Base-by-base conservation (phyloP, 768 basidiomycete species). In the Heimioporus sp. region DNA sequence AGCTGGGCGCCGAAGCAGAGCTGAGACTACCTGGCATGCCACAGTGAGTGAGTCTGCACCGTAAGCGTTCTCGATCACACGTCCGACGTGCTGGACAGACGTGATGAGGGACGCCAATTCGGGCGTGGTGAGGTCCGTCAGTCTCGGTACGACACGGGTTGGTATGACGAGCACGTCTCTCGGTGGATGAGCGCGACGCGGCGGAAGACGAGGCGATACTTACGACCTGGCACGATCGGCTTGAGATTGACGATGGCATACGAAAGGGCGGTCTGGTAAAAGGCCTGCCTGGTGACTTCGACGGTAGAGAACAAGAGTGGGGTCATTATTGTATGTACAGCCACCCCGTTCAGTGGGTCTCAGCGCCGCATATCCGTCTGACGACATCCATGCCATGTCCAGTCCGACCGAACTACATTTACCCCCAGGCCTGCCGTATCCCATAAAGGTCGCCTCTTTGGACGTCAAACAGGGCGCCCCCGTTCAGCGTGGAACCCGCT, bases 181-280 rank as follows among this genome's bases (percentile, higher is more conserved):
- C 30, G 9, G 36, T 21, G 30, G 32, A 24, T 66, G 53, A 56
- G 60, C 3, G 24, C 17, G 1, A 31, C 1, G 5, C 9, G 11
- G 13, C 31, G 2, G 20, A n/a, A 7, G 12, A 21, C 30, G 24
- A n/a, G 3, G 10, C 31, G 5, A 20, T 37, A 80, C 91, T 72
- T 69, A 98, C 96, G 94, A 43, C 94, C 94, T 37, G 93, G 92
- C 10, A 95, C 83, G 58, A 97, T 85, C 1, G 95, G 96, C 61
- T 93, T 97, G 54, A 97, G 81, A 66, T 98, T 98, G 42, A 98
- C 95, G 55, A 97, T 87, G 2, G 90, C 96, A 68, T 80, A 89
- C 0, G 88, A 82, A 12, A 88, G 76, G 2, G 81, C 59, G 4
- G 82, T 79, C 21, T 82, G 78, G 62, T 87, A 86, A 69, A 95